These are phyloP conservation scores for Microdochium nivale DNA, from an alignment of 2,329 filamentous ascomycete species.

Conservation along the genomic window DNA sequence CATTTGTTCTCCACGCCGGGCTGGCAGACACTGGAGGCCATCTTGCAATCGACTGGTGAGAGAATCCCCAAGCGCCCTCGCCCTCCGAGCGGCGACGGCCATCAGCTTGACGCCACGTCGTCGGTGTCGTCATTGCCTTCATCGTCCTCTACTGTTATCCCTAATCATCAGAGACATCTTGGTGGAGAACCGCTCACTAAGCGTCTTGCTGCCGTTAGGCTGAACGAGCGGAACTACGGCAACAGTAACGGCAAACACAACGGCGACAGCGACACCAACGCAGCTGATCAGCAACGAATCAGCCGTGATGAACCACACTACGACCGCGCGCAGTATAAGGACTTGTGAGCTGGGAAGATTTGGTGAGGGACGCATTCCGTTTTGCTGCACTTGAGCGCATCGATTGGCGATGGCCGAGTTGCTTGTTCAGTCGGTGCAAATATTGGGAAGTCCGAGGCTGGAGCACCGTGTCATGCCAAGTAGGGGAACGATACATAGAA, in stretches of 20 bases:
- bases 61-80: conserved; percentile 69
- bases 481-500: no score
- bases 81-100: conserved; percentile 26
- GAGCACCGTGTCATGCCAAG: no score
- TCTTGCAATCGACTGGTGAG: conserved; percentile 97
- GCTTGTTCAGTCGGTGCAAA: no score
- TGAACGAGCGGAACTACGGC: conserved; percentile 15
- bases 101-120: conserved; percentile 11
- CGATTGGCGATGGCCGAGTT: no score
- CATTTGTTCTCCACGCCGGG: conserved; percentile 80
- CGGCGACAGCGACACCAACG: not conserved
- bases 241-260: not conserved
- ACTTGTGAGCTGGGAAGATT: not conserved
- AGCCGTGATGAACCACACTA: not conserved
- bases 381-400: no score
- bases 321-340: not conserved
- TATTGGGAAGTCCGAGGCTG: no score
- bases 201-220: conserved; percentile 27
- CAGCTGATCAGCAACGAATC: not conserved
- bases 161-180: conserved; percentile 9
- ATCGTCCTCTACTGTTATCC: conserved; percentile 10
- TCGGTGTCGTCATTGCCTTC: conserved; percentile 7
- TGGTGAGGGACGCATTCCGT: no score
- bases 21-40: conserved; percentile 89
- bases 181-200: conserved; percentile 24